Conservation (phyloP, 768 basidiomycete genomes). For the Russula vinacea region DNA sequence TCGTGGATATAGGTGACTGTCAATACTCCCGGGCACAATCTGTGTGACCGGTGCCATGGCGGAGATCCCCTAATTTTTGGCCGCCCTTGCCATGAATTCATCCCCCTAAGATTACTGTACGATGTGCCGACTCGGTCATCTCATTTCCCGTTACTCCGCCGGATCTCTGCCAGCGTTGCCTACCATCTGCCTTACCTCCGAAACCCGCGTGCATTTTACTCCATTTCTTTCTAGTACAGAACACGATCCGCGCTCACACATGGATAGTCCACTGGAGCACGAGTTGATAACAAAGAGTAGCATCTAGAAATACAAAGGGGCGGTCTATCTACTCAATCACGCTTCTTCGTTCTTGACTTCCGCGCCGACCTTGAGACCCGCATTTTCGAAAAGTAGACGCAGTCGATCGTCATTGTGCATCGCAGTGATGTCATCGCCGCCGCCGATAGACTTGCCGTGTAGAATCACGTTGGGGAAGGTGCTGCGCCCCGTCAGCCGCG, state of each 20-base stretch:
- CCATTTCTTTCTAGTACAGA: too few relatives aligned
- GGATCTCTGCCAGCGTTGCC: too few relatives aligned
- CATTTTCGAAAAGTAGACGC: constrained; percentile 45
- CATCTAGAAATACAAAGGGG: constrained; percentile 12
- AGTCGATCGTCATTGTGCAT: constrained; percentile 52
- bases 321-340: neutral
- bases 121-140: too few relatives aligned
- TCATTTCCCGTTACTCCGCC: too few relatives aligned
- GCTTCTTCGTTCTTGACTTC: constrained; percentile 9
- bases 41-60: too few relatives aligned
- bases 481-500: constrained; percentile 58
- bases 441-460: constrained; percentile 60
- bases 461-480: constrained; percentile 79
- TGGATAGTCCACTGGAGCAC: neutral
- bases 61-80: too few relatives aligned
- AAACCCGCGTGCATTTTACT: too few relatives aligned
- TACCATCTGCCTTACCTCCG: too few relatives aligned
- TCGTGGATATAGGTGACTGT: neutral
- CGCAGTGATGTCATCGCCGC: constrained; percentile 55
- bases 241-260: too few relatives aligned
- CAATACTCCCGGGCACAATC: neutral
- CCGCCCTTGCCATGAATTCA: too few relatives aligned
- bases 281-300: neutral
- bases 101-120: too few relatives aligned
- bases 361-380: constrained; percentile 38